Evolutionary conservation across 177 flowering plant species (phyloP).

Genomic region (Vitis hybrid): DNA sequence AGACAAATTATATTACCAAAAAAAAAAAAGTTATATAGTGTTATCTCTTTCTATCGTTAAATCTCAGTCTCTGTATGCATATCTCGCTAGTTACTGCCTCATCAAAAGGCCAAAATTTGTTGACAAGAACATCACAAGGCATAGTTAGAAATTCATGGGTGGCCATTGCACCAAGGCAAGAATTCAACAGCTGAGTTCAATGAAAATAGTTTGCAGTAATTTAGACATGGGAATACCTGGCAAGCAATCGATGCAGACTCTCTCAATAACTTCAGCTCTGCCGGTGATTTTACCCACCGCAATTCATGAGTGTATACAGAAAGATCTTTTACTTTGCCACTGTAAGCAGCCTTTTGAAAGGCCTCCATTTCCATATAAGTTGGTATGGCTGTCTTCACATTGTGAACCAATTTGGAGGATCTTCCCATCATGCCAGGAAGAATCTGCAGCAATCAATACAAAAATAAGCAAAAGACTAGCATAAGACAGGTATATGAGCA

Average conservation of each 20-base stretch:
- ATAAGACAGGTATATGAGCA: not conserved
- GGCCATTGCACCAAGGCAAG: not conserved
- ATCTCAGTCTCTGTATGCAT: not conserved
- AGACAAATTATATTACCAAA: too few species aligned
- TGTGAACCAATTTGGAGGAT: slow-evolving; percentile 69
- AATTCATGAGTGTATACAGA: slow-evolving; percentile 65
- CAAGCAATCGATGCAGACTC: slow-evolving; percentile 86
- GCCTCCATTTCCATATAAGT: slow-evolving; percentile 61
- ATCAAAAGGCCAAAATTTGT: not conserved
- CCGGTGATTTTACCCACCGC: slow-evolving; percentile 80
- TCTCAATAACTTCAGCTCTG: slow-evolving; percentile 84
- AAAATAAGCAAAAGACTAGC: not conserved
- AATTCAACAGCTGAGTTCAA: not conserved
- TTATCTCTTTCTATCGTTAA: not conserved
- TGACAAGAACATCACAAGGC: not conserved
- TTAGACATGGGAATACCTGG: slow-evolving; percentile 54
- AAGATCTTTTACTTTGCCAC: slow-evolving; percentile 67
- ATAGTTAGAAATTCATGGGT: too few species aligned
- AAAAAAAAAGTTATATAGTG: too few species aligned
- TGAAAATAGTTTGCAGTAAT: not conserved
- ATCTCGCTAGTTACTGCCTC: not conserved
- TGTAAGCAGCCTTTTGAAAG: slow-evolving; percentile 48
- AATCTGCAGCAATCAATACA: slow-evolving; percentile 46
- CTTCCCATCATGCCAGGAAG: slow-evolving; percentile 65
- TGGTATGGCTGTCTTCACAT: slow-evolving; percentile 53